A percentile compares a stretch with the other conserved stretches of the same genome.
Evolutionary conservation across 495 filamentous ascomycete species (phyloP).

Genomic region (Aspergillus indologenus): DNA sequence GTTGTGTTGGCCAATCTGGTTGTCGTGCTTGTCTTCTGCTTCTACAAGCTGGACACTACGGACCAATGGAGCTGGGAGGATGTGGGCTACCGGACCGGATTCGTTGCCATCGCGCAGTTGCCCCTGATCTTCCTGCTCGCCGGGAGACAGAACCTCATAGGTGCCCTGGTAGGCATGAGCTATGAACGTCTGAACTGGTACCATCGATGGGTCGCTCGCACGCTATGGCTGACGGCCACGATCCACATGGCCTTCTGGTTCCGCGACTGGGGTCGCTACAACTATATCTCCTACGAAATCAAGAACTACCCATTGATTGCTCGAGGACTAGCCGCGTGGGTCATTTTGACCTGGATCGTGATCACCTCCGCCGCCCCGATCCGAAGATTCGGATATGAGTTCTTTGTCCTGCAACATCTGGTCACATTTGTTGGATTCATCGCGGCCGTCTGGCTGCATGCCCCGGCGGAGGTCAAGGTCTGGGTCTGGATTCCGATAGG

Average conservation of each 20-base stretch:
- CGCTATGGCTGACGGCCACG: conserved; percentile 68
- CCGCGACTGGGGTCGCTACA: conserved; percentile 60
- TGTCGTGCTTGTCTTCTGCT: conserved; percentile 39
- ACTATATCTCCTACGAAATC: conserved; percentile 62
- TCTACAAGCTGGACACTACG: conserved; percentile 38
- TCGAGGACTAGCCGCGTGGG: conserved; percentile 72
- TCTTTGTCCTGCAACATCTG: conserved; percentile 81
- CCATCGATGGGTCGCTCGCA: conserved; percentile 76
- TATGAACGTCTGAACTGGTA: conserved; percentile 82
- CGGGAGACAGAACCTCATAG: conserved; percentile 74
- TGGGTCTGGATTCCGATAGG: conserved; percentile 73
- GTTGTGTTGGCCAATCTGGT: conserved; percentile 41
- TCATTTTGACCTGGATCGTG: conserved; percentile 66
- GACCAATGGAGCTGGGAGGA: conserved; percentile 58
- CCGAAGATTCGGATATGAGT: conserved; percentile 66
- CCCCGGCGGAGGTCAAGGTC: conserved; percentile 49
- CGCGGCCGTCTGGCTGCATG: conserved; percentile 61
- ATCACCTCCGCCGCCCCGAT: conserved; percentile 67
- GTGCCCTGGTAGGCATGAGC: conserved; percentile 61
- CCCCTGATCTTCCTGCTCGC: conserved; percentile 77
- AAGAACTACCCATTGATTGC: conserved; percentile 60
- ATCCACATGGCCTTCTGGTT: conserved; percentile 75
- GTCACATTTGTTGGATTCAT: conserved; percentile 64
- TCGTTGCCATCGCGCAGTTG: conserved; percentile 76
- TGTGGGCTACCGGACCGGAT: conserved; percentile 73